Base-by-base conservation (phyloP, 371 early-diverging fungal species). In the Mortierella sp. region DNA sequence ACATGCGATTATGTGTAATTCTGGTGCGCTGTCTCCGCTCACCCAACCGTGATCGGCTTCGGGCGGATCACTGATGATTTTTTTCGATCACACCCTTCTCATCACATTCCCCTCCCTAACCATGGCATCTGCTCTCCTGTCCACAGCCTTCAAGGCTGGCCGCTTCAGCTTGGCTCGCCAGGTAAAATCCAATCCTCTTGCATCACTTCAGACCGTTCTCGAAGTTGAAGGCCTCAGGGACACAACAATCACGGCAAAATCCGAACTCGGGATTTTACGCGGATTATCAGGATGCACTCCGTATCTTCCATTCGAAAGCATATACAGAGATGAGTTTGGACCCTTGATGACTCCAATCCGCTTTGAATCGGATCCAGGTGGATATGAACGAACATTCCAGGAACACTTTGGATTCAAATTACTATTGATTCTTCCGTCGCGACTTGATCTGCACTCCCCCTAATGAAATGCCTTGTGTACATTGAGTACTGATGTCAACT, bases 151-250 rank as follows among this genome's bases (percentile, higher is more conserved):
- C 70, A 70, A 43, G 61, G 70, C 65, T 41, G 58, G 60, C 55
- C 78, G 78, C 52, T 61, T 57, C 52, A 61, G 51, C 62, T 69
- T 60, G 70, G 70, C 65, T 39, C 70, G 78, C 70, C 75, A 73
- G 75, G 75, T 73, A 73, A 41, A 49, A 24, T 27, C n/a, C 49
- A 27, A 43, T 47, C 19, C 27, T 31, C 42, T 31, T 49, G 21
- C 57, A 31, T 21, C 50, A 26, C 28, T 23, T 15, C n/a, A 9
- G 24, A 14, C n/a, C 42, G 23, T n/a, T 48, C 42, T n/a, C 39
- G 34, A n/a, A 37, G 14, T 59, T 39, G 23, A 6, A 17, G 43
- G 21, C 31, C 6, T 32, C 31, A 31, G 19, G 9, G 19, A 56
- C 14, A 5, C n/a, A 19, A 14, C n/a, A n/a, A 53, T 32, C 17